Conservation (phyloP, 345 rosid species). For the Hibiscus mutabilis region DNA sequence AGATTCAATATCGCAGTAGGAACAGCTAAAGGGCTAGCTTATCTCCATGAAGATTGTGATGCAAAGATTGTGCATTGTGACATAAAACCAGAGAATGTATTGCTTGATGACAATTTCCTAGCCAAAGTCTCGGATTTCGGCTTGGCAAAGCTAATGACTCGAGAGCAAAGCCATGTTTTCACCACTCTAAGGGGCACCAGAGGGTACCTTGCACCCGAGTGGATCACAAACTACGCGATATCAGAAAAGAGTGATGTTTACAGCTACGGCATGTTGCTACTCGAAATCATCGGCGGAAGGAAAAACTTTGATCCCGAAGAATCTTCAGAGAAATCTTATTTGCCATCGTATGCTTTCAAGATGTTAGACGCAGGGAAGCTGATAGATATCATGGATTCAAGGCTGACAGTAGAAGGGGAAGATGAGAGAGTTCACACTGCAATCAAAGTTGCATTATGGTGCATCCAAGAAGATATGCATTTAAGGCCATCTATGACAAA, state of each 20-base stretch:
- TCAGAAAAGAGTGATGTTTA: conserved; percentile 89
- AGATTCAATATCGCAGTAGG: conserved; percentile 68
- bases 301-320: conserved; percentile 55
- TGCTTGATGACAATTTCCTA: conserved; percentile 59
- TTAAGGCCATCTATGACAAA: conserved; percentile 72
- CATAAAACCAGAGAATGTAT: conserved; percentile 84
- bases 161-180: conserved; percentile 90
- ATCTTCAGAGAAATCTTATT: conserved; percentile 65
- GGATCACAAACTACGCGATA: conserved; percentile 88
- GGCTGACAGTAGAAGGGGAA: conserved; percentile 30
- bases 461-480: conserved; percentile 81
- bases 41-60: conserved; percentile 82
- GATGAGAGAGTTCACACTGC: conserved; percentile 48
- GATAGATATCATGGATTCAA: conserved; percentile 54
- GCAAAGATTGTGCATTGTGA: conserved; percentile 75
- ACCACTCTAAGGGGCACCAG: conserved; percentile 85
- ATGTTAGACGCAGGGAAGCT: conserved; percentile 84
- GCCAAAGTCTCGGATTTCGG: conserved; percentile 97
- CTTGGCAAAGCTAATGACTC: conserved; percentile 79
- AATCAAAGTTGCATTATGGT: conserved; percentile 79
- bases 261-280: conserved; percentile 78
- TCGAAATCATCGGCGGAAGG: conserved; percentile 84
- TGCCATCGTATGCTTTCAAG: conserved; percentile 79
- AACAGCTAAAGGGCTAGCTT: conserved; percentile 83
- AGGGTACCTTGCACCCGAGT: conserved; percentile 87